Evolutionary conservation across 805 yeast species (phyloP), one percentile per base, ranked within the genome.

Genomic region (Jamesozyma hellenica): DNA sequence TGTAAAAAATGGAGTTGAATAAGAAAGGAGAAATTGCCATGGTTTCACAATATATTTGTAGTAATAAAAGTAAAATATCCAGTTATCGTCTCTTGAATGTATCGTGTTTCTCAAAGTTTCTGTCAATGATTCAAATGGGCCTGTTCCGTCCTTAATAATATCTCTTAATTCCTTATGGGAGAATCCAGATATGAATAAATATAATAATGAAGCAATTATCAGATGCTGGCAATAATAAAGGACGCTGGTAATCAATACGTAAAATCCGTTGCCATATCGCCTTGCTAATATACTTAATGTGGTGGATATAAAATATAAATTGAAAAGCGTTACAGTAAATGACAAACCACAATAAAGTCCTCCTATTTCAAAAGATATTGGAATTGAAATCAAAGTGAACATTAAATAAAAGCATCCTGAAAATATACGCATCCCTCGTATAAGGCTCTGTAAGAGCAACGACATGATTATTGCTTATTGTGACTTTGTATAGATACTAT

Each of bases 361-460:
- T 9, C 97, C 97, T 29, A 86, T 81, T 54, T 90, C 95, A 61
- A 92, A 92, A 18, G 96, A 82, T 45, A 92, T 71, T 4, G 97
- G 97, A 6, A 92, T 82, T 2, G 96, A 82, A 25, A 88, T 67
- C 23, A 87, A 72, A 11, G 85, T 77, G 37, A 84, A 72, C 5
- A 73, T 58, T 39, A 86, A 65, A 53, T 87, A 86, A 25, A 82
- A 60, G 1, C 75, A 61, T 0, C 83, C 75, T 42, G 77, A 64
- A 13, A 71, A 36, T 27, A 53, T 51, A 31, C 63, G 53, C 15
- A 51, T 40, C 36, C 56, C 48, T 42, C 50, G 59, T 15, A 45
- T 32, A 16, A 56, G 23, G 21, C 53, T 46, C 9, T 45, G 42
- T n/a, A 41, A 28, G 16, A 51, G 15, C 23, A 31, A 13, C 10